phyloP scores from a whole-genome alignment of 495 filamentous ascomycete genomes.

The Talaromyces nanjingensis region DNA sequence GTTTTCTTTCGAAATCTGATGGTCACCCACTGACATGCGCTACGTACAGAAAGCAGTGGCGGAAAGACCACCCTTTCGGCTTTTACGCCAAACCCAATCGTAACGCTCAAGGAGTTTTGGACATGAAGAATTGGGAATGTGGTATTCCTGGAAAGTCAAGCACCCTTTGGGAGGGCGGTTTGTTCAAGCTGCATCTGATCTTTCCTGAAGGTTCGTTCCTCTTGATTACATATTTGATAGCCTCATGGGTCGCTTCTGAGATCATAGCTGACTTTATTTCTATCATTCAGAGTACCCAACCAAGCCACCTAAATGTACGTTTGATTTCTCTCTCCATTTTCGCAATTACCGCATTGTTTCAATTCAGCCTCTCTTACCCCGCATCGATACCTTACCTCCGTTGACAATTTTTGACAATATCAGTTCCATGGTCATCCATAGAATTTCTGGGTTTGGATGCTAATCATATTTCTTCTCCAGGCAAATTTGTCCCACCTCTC shows the following conservation, averaged over 20 bases:
- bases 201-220: conserved; percentile 84
- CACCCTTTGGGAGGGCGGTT: conserved; percentile 92
- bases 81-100: conserved; percentile 89
- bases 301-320: conserved; percentile 95
- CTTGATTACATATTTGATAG: conserved; percentile 7
- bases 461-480: conserved; percentile 34
- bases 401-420: neutral
- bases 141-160: conserved; percentile 92
- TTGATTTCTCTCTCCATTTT: neutral
- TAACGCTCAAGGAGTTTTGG: conserved; percentile 70
- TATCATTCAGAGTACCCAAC: conserved; percentile 80
- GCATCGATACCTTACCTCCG: neutral
- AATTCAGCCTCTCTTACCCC: neutral
- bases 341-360: neutral
- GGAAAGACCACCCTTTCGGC: conserved; percentile 92
- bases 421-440: neutral
- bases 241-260: conserved; percentile 1
- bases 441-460: neutral
- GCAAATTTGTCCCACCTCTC: conserved; percentile 93
- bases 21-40: conserved; percentile 14
- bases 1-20: neutral
- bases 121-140: conserved; percentile 94
- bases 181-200: conserved; percentile 86
- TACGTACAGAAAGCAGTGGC: conserved; percentile 79
- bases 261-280: conserved; percentile 16